These are phyloP conservation scores for Metschnikowia kunwiensis DNA, from an alignment of 805 yeast genomes.

Conservation along the genomic window DNA sequence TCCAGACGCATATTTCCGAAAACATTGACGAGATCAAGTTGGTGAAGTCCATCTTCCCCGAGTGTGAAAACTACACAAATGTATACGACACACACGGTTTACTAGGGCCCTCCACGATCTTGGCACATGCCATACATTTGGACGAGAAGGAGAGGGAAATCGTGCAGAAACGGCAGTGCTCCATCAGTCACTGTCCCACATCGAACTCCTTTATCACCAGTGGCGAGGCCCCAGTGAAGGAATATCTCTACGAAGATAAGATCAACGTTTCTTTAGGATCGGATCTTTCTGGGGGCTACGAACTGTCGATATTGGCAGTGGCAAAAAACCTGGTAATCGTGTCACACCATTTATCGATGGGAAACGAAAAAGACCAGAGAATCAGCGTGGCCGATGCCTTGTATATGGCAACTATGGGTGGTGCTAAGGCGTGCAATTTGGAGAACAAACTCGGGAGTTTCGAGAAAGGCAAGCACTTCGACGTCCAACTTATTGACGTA, in stretches of 20 bases:
- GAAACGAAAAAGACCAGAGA: constrained; percentile 6
- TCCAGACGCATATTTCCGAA: constrained; percentile 92
- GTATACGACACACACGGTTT: constrained; percentile 69
- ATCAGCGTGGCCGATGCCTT: constrained; percentile 55
- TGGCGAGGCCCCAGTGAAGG: constrained; percentile 81
- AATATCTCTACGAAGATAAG: constrained; percentile 50
- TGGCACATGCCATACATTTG: constrained; percentile 89
- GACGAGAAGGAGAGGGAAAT: constrained; percentile 59
- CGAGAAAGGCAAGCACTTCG: constrained; percentile 75
- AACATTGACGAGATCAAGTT: constrained; percentile 70
- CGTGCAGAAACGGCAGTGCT: constrained; percentile 53
- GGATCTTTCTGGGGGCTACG: constrained; percentile 43
- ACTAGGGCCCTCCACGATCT: constrained; percentile 61
- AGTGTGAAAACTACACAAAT: constrained; percentile 62
- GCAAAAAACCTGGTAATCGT: constrained; percentile 36
- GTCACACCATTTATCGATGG: constrained; percentile 40
- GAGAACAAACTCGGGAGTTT: constrained; percentile 64
- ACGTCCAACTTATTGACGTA: constrained; percentile 74
- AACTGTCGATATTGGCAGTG: constrained; percentile 36
- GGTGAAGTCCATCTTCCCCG: constrained; percentile 73
- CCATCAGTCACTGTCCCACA: constrained; percentile 91
- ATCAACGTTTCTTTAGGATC: constrained; percentile 71
- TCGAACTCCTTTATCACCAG: constrained; percentile 85
- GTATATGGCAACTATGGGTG: constrained; percentile 84
- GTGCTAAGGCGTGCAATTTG: constrained; percentile 72